Conservation (phyloP, 441 rosid genomes). For the Melastoma candidum region DNA sequence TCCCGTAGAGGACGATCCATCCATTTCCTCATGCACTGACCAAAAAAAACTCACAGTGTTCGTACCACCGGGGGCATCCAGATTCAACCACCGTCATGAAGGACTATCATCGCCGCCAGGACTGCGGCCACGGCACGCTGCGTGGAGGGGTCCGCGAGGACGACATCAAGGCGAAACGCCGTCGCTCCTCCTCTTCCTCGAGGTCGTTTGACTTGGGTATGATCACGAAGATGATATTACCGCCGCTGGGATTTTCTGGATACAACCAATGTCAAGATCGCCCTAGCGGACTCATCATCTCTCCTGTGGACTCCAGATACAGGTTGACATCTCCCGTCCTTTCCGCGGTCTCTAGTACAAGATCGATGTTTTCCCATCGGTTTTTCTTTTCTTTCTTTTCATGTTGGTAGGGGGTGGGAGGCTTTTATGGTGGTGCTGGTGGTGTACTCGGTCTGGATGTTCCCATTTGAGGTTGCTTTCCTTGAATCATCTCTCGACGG, state of each 20-base stretch:
- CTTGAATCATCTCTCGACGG: conserved; percentile 25
- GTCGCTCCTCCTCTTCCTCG: background rate
- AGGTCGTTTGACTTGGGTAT: conserved; percentile 35
- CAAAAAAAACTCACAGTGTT: too few relatives aligned
- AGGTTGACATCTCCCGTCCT: conserved; percentile 27
- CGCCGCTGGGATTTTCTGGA: conserved; percentile 68
- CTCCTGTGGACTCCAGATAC: conserved; percentile 80
- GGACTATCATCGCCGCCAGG: too few relatives aligned
- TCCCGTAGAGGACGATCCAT: too few relatives aligned
- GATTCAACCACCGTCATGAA: too few relatives aligned
- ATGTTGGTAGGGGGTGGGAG: conserved; percentile 44
- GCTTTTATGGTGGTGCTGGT: conserved; percentile 55
- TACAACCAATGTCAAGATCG: conserved; percentile 30
- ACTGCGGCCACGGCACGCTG: too few relatives aligned
- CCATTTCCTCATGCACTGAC: too few relatives aligned
- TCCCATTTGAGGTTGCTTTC: conserved; percentile 53
- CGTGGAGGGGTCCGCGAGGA: too few relatives aligned
- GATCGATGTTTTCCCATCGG: background rate
- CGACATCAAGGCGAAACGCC: too few relatives aligned
- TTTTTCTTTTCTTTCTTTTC: background rate
- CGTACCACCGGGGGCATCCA: too few relatives aligned
- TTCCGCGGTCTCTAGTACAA: background rate
- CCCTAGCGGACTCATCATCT: conserved; percentile 49
- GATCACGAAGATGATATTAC: conserved; percentile 73
- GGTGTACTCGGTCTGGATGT: conserved; percentile 57